Base-by-base conservation (phyloP, 1,139 yeast genomes). In the Lodderomyces parapsilosis region DNA sequence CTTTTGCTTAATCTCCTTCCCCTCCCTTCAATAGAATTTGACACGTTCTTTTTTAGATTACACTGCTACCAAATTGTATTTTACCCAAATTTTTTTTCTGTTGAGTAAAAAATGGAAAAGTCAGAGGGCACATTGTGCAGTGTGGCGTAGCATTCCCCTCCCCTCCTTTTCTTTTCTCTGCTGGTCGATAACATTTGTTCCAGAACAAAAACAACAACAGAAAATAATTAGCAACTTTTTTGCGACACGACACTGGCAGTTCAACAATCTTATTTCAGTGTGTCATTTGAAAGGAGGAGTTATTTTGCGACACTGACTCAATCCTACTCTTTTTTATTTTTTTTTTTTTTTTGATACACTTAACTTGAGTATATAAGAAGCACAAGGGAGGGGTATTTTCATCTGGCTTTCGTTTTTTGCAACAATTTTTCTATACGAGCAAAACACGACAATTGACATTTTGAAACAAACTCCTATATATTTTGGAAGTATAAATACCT, bases 381-480 rank as follows among this genome's bases (percentile, higher is more conserved):
- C n/a, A 18, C 19, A 37, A 17, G 34, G 40, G 40, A 37, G 40
- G 40, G 40, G 40, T 37, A 37, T 11, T 13, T 37, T 17, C n/a
- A n/a, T n/a, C n/a, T n/a, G n/a, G 9, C 15, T 24, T 36, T 13
- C 14, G 20, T 15, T 36, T 25, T 36, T 25, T 36, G 39, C 39
- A 24, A 33, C 36, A 30, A 30, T 30, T 30, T 6, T 30, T 15
- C 25, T 33, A 33, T 33, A 33, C 36, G 36, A 33, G 18, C 24
- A n/a, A n/a, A n/a, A n/a, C 6, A n/a, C 6, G 3, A 33, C 19
- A n/a, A 30, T 6, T 5, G 18, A 32, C 3, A 9, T 18, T 17
- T 7, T n/a, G 24, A 19, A 19, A 20, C 24, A 4, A 19, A 22
- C 8, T 3, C 4, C 6, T 15, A 4, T 17, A 33, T 32, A n/a